Base-by-base conservation (phyloP, 169 alveolate genomes). In the Plasmodium ovale region DNA sequence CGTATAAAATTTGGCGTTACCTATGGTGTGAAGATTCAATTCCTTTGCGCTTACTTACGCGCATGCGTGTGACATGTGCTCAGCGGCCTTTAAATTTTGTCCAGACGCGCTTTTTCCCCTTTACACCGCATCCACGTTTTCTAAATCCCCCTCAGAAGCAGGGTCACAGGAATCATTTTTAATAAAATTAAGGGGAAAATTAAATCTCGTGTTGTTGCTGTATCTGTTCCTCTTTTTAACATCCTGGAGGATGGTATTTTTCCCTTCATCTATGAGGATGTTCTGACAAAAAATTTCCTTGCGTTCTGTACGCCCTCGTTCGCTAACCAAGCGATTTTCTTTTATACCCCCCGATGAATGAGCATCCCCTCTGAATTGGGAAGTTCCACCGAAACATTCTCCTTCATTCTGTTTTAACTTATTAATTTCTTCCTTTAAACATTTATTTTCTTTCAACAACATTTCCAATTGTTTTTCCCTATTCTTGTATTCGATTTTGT, bases 191-290 rank as follows among this genome's bases (percentile, higher is more conserved):
- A 77, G 67, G 29, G 88, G 88, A 3, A 60, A 77, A 54, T 77
- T 60, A 27, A 77, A 77, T 77, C 88, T 60, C 33, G 53, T 77
- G 47, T 60, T 77, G 14, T 67, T 77, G 49, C 67, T 27, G n/a
- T 77, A 77, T 19, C 59, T 60, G 56, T 77, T 59, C 56, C 42
- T 44, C 39, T 60, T 68, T 56, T 37, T 53, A 19, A 23, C 14
- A 4, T 60, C 47, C 9, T 53, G 44, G 31, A 19, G 4, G 19
- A 19, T 54, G 53, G 23, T 54, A 21, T 54, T 60, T 16, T 31
- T n/a, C 35, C 4, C 37, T 39, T 21, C 23, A 19, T 72, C 10
- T 25, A 33, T 33, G 47, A 31, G 9, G 21, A 37, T 29, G 64
- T 54, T 72, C 31, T 27, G 16, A 14, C 14, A 29, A 33, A n/a